A percentile compares a stretch with the other conserved stretches of the same genome.
Evolutionary conservation across 1,284 basidiomycete species (phyloP).

Genomic region (Peniophora sp.): DNA sequence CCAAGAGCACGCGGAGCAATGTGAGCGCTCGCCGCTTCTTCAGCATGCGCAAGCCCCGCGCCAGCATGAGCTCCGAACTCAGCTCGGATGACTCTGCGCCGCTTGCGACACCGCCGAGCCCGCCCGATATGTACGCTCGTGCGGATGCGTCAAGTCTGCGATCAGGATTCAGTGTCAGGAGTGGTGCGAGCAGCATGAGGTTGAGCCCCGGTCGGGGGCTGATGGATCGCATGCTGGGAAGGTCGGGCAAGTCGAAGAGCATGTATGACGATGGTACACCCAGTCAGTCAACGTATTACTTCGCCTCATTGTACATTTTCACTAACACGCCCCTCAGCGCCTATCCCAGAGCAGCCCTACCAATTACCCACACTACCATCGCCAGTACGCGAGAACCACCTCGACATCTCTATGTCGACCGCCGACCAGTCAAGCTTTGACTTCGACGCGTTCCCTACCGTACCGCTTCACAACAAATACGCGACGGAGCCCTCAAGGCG

Average conservation of each 20-base stretch:
- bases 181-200: conserved; percentile 10
- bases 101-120: conserved; percentile 23
- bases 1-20: conserved; percentile 15
- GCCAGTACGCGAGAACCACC: conserved; percentile 13
- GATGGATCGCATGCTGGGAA: conserved; percentile 20
- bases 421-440: conserved; percentile 20
- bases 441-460: conserved; percentile 27
- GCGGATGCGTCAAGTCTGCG: conserved; percentile 11
- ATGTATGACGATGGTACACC: conserved; percentile 7
- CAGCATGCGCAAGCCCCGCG: conserved; percentile 18
- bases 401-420: conserved; percentile 19
- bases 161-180: conserved; percentile 9
- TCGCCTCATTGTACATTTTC: not conserved
- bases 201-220: conserved; percentile 16
- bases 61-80: conserved; percentile 23
- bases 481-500: too few relatives aligned
- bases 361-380: conserved; percentile 8
- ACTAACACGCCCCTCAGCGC: not conserved
- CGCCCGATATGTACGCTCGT: conserved; percentile 15
- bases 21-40: conserved; percentile 16
- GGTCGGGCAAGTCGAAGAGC: conserved; percentile 17
- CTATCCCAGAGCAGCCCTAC: conserved; percentile 5
- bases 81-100: conserved; percentile 25
- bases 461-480: conserved; percentile 13
- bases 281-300: not conserved